phyloP scores from a whole-genome alignment of 371 early-diverging fungal genomes.

The Mucor piriformis region DNA sequence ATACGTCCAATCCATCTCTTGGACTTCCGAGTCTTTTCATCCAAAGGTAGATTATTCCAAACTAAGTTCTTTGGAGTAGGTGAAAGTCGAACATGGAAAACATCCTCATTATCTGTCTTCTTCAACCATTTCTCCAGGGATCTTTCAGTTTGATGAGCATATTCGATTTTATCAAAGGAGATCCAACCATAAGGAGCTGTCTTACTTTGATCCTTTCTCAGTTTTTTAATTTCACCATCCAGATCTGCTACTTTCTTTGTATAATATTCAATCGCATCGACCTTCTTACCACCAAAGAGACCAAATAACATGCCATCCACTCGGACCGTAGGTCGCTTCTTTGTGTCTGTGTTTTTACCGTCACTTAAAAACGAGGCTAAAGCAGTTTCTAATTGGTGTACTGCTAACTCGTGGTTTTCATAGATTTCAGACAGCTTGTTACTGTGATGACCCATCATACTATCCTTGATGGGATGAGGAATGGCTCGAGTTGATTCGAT shows the following conservation, averaged over 20 bases:
- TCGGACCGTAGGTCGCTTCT: conserved; percentile 56
- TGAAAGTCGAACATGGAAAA: conserved; percentile 46
- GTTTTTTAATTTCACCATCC: conserved; percentile 66
- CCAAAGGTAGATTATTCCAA: conserved; percentile 79
- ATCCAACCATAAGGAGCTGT: conserved; percentile 78
- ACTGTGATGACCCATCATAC: conserved; percentile 74
- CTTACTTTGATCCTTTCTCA: conserved; percentile 43
- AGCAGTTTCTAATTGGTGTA: conserved; percentile 67
- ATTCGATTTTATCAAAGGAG: conserved; percentile 65
- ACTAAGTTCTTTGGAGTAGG: conserved; percentile 82
- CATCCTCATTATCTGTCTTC: background rate
- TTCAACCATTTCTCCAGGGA: conserved; percentile 19
- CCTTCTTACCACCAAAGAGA: conserved; percentile 57
- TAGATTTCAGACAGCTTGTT: conserved; percentile 69
- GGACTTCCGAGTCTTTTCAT: conserved; percentile 49
- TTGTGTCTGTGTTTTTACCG: conserved; percentile 46
- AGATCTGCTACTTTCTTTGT: conserved; percentile 65
- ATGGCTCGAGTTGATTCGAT: conserved; percentile 46
- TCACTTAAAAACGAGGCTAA: conserved; percentile 67
- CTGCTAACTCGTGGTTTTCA: conserved; percentile 68
- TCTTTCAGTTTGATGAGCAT: conserved; percentile 57
- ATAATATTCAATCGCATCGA: conserved; percentile 82
- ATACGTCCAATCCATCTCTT: conserved; percentile 62
- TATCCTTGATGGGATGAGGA: conserved; percentile 56
- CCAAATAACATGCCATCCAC: conserved; percentile 38